Base-by-base conservation (phyloP, 345 rosid genomes). In the Gossypium herbaceum region DNA sequence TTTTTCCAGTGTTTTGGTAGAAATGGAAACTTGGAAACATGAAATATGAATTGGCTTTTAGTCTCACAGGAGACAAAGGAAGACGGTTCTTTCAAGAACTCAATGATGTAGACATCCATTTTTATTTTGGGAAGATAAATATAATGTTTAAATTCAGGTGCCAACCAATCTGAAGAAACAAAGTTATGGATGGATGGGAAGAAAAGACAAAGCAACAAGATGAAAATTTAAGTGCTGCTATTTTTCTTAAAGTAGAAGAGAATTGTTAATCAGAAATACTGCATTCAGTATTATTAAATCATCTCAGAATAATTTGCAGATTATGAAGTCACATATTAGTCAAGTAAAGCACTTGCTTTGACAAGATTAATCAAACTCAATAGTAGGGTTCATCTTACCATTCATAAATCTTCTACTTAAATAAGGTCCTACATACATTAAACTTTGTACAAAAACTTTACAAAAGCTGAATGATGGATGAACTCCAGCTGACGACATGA, bases 151-250 rank as follows among this genome's bases (percentile, higher is more conserved):
- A 57, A 19, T 56, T 69, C 3, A 27, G 44, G 9, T n/a, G 44
- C 44, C 44, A 17, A 70, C 25, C 48, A 70, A 70, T 68, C 44
- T 50, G 72, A 50, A 68, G 20, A 48, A 47, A 16, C 44, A 69
- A 51, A 27, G 59, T 51, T 51, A 27, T 69, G 41, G 41, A 29
- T 29, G 34, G 34, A 29, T 3, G 34, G 34, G 34, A 29, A 29
- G 34, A 29, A 29, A 29, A 29, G 41, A 10, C 22, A 19, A 29
- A 56, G 27, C 61, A 20, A 25, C 27, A 57, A 22, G 27, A 57
- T 57, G 7, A 34, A 27, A n/a, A 2, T 3, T 20, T 12, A 20
- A 57, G 29, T 27, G 15, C 56, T 15, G 39, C 54, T 3, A 50
- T 13, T 13, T 12, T n/a, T 17, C n/a, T 55, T 8, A 57, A 25